A percentile compares a stretch with the other conserved stretches of the same genome.
Conservation (phyloP, 192 early-diverging fungal genomes). For the Backusella liffmaniae region DNA sequence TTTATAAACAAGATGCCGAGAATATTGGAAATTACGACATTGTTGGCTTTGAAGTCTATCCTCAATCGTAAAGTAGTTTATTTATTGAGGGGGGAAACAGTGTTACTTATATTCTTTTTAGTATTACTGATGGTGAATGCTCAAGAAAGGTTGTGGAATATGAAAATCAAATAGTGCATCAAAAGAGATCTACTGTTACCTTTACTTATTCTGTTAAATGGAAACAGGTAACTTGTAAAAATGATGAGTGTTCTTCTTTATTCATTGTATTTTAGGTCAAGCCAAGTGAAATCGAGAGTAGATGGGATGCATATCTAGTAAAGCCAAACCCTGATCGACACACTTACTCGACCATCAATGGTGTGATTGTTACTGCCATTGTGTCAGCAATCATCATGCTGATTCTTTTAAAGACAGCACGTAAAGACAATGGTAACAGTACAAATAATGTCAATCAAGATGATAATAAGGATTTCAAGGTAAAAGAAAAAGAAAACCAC, state of each 20-base stretch:
- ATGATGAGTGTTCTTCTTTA: too few relatives aligned
- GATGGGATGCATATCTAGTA: conserved; percentile 68
- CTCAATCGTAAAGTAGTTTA: conserved; percentile 49
- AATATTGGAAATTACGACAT: conserved; percentile 27
- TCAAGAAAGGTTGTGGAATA: conserved; percentile 28
- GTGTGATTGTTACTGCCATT: conserved; percentile 61
- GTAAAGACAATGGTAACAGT: conserved; percentile 51
- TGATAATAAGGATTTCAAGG: conserved; percentile 44
- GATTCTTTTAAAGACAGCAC: conserved; percentile 66
- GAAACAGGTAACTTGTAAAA: conserved; percentile 46
- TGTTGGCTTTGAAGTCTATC: conserved; percentile 73
- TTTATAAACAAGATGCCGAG: conserved; percentile 50
- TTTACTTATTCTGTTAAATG: conserved; percentile 76
- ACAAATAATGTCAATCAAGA: conserved; percentile 31
- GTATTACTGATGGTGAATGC: conserved; percentile 18
- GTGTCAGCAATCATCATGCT: conserved; percentile 64
- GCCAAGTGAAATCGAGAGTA: conserved; percentile 41
- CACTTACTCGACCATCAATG: conserved; percentile 73
- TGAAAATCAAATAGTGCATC: conserved; percentile 33
- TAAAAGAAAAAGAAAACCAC: background rate
- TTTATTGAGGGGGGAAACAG: too few relatives aligned
- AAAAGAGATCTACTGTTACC: conserved; percentile 41
- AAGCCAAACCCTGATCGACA: conserved; percentile 52
- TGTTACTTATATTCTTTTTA: background rate
- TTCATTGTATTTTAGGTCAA: background rate